These are phyloP conservation scores for Potentilla sterilis DNA, from an alignment of 306 rosid genomes.

Conservation along the genomic window DNA sequence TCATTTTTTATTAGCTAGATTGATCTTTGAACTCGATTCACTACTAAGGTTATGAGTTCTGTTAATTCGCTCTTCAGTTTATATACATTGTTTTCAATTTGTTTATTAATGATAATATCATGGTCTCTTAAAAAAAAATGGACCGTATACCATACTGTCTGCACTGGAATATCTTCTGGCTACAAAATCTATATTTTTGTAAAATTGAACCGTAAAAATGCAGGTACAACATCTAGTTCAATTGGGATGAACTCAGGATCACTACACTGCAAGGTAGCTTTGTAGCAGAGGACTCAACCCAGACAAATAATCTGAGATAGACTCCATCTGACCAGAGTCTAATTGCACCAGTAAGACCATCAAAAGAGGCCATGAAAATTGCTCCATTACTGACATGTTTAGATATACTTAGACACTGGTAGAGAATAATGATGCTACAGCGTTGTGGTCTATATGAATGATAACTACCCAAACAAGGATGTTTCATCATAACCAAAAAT, in stretches of 20 bases:
- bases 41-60: background rate
- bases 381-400: background rate
- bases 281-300: background rate
- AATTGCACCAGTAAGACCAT: background rate
- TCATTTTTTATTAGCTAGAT: background rate
- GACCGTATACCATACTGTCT: too few species aligned
- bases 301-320: background rate
- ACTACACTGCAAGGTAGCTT: background rate
- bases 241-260: background rate
- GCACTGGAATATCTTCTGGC: too few species aligned
- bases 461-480: background rate
- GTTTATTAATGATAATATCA: too few species aligned
- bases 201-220: too few species aligned
- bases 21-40: background rate
- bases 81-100: too few species aligned
- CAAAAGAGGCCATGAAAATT: background rate
- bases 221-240: background rate
- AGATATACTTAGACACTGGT: background rate
- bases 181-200: background rate
- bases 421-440: background rate
- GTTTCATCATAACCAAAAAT: background rate
- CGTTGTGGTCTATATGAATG: background rate
- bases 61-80: background rate
- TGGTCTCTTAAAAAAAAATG: too few species aligned
- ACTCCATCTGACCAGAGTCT: background rate